Evolutionary conservation across 495 filamentous ascomycete species (phyloP).

Genomic region (Aspergillus conjunctus): DNA sequence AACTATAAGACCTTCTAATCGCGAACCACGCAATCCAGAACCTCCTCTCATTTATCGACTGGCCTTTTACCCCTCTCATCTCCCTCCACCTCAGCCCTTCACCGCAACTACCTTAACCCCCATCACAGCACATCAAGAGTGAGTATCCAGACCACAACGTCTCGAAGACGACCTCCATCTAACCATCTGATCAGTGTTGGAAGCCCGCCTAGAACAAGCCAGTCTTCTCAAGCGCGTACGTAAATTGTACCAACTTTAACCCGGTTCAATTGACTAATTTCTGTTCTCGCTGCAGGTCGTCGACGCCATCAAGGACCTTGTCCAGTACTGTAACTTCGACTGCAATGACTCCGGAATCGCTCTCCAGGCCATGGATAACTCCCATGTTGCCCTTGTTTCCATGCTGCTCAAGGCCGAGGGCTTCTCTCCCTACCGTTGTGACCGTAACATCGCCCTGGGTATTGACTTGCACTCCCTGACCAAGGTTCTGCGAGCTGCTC

Average conservation of each 20-base stretch:
- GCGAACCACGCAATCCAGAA: conserved; percentile 2
- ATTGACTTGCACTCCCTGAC: conserved; percentile 96
- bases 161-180: conserved; percentile 4
- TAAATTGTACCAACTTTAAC: conserved; percentile 5
- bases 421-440: conserved; percentile 97
- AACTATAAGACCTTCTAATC: conserved; percentile 13
- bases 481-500: conserved; percentile 93
- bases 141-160: conserved; percentile 21
- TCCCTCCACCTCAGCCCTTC: conserved; percentile 3
- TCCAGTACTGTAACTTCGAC: conserved; percentile 99
- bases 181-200: conserved; percentile 68
- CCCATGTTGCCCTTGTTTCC: conserved; percentile 96
- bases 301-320: conserved; percentile 98
- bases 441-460: conserved; percentile 97
- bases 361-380: conserved; percentile 99
- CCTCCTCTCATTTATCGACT: conserved; percentile 10
- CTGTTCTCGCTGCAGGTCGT: conserved; percentile 66
- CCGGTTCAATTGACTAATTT: neutral
- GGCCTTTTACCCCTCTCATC: conserved; percentile 1
- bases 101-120: conserved; percentile 21
- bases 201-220: conserved; percentile 95
- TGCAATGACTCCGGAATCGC: conserved; percentile 99
- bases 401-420: conserved; percentile 96
- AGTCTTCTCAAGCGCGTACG: conserved; percentile 91
- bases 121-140: conserved; percentile 38